phyloP scores from a whole-genome alignment of 495 filamentous ascomycete genomes.

The Hyphodiscus hymeniophilus region DNA sequence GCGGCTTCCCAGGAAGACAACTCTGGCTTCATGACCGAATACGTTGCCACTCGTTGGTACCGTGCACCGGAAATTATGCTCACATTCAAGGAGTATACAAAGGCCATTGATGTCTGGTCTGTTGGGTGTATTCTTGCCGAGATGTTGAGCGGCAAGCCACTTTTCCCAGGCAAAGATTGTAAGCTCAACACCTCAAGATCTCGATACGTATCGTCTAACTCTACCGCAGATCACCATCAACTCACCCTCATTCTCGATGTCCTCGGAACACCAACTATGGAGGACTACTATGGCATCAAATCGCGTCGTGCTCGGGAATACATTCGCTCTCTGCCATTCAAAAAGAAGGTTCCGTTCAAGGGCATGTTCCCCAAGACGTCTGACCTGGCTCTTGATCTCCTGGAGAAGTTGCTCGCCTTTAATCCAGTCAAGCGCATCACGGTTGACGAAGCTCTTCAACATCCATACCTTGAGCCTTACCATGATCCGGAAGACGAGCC shows the following conservation, averaged over 20 bases:
- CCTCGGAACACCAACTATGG: slow-evolving; percentile 98
- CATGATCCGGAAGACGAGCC: slow-evolving; percentile 99
- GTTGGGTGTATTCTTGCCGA: slow-evolving; percentile 99
- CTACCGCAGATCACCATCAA: slow-evolving; percentile 81
- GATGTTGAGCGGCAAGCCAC: slow-evolving; percentile 97
- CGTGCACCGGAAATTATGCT: slow-evolving; percentile 99
- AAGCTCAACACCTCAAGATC: slow-evolving; percentile 30
- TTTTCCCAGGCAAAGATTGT: slow-evolving; percentile 99
- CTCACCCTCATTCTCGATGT: slow-evolving; percentile 96
- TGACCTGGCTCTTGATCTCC: slow-evolving; percentile 82
- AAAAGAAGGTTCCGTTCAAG: slow-evolving; percentile 99
- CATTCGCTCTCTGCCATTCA: slow-evolving; percentile 98
- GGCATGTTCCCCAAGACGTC: slow-evolving; percentile 96
- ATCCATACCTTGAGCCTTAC: slow-evolving; percentile 97
- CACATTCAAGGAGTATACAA: slow-evolving; percentile 99
- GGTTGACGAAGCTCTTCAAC: slow-evolving; percentile 92
- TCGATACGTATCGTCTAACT: slow-evolving; percentile 17
- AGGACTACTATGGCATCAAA: slow-evolving; percentile 99
- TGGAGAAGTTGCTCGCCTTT: slow-evolving; percentile 94
- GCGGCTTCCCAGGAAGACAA: slow-evolving; percentile 95
- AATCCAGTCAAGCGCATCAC: slow-evolving; percentile 98
- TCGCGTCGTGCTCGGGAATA: slow-evolving; percentile 96
- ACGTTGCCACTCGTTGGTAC: slow-evolving; percentile 98
- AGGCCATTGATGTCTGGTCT: slow-evolving; percentile 99
- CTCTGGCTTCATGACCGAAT: slow-evolving; percentile 99